Evolutionary conservation across 2,329 filamentous ascomycete genomes (phyloP).

Genomic region (Coniosporium tulheliwenetii): DNA sequence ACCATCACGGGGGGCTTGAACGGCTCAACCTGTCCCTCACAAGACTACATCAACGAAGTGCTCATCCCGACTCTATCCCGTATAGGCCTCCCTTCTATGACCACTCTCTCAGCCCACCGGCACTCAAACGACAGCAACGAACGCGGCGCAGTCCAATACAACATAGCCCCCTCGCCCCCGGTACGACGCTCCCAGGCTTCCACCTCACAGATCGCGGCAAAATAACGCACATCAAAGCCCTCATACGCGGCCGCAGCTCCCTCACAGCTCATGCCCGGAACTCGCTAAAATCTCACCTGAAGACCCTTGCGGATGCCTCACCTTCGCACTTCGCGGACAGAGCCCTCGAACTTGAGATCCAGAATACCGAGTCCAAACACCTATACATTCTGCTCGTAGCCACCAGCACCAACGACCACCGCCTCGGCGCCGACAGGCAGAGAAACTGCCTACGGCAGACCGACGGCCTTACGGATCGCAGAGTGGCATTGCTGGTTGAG

Average conservation of each 20-base stretch:
- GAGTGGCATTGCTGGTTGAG: conserved; percentile 19
- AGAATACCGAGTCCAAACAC: conserved; percentile 1
- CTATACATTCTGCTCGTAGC: conserved; percentile 42
- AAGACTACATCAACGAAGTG: conserved; percentile 40
- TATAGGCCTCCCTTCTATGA: conserved; percentile 34
- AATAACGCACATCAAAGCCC: conserved; percentile 14
- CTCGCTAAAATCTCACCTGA: too few species aligned
- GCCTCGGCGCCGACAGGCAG: conserved; percentile 32
- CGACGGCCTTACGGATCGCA: neutral
- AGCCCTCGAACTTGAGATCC: conserved; percentile 15
- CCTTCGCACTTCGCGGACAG: conserved; percentile 6
- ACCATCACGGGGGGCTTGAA: conserved; percentile 43
- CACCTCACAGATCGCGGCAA: conserved; percentile 13
- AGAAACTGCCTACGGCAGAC: conserved; percentile 8
- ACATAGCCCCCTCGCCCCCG: conserved; percentile 24
- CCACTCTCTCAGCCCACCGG: conserved; percentile 31
- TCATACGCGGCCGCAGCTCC: conserved; percentile 5
- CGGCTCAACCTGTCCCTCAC: conserved; percentile 36
- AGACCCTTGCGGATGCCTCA: neutral
- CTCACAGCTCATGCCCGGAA: neutral
- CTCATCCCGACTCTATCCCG: conserved; percentile 35
- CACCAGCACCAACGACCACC: conserved; percentile 29
- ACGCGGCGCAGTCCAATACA: conserved; percentile 34
- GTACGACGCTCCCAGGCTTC: conserved; percentile 18
- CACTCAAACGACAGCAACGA: conserved; percentile 32